These are phyloP conservation scores for Allium fistulosum DNA, from an alignment of 106 monocot genomes.

Conservation along the genomic window DNA sequence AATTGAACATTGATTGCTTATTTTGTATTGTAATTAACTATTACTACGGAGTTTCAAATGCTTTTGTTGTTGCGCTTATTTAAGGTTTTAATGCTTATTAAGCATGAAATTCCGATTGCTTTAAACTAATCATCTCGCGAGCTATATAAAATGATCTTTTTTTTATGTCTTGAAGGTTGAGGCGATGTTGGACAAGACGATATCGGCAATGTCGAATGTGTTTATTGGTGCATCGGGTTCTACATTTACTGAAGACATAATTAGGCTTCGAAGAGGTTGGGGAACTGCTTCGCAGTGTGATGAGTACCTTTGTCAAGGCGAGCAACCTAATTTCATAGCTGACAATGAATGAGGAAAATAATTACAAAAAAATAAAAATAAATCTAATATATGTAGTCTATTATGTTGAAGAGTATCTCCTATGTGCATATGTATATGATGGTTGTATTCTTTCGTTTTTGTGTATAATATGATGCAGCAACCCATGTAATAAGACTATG, in stretches of 20 bases:
- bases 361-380: neutral
- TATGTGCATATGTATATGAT: too few species aligned
- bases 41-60: too few species aligned
- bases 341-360: slow-evolving; percentile 22
- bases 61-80: too few species aligned
- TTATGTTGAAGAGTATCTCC: too few species aligned
- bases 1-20: too few species aligned
- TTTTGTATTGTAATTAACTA: too few species aligned
- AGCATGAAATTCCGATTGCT: too few species aligned
- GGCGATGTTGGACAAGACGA: slow-evolving; percentile 89
- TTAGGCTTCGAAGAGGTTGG: slow-evolving; percentile 48
- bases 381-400: neutral
- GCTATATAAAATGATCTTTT: neutral
- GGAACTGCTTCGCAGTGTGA: slow-evolving; percentile 44
- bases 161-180: slow-evolving; percentile 38
- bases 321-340: slow-evolving; percentile 46
- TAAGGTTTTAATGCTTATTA: too few species aligned
- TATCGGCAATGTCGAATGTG: slow-evolving; percentile 48
- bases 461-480: too few species aligned
- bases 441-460: too few species aligned
- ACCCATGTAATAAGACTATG: too few species aligned
- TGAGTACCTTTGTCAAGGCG: slow-evolving; percentile 51
- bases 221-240: slow-evolving; percentile 55
- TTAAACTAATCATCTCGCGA: too few species aligned
- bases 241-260: slow-evolving; percentile 59